phyloP scores from a whole-genome alignment of 73 alveolate genomes.

The Stentor coeruleus region DNA sequence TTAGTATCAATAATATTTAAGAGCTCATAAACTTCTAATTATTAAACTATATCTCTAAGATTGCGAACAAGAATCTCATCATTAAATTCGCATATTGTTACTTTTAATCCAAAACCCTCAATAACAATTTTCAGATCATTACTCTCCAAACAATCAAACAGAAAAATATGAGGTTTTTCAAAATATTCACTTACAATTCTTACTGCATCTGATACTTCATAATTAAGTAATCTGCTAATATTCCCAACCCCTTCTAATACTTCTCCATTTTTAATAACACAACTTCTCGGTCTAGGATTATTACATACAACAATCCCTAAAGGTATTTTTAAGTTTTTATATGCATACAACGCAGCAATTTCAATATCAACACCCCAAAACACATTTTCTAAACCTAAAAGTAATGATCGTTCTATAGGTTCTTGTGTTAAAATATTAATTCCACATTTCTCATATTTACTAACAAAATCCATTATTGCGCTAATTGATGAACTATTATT shows the following conservation, averaged over 20 bases:
- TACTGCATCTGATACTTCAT: background rate
- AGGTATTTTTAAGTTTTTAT: too few species aligned
- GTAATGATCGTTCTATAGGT: background rate
- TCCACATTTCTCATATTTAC: background rate
- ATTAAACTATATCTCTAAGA: background rate
- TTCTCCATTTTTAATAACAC: background rate
- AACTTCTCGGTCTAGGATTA: background rate
- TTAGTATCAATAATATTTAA: too few species aligned
- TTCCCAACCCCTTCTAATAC: background rate
- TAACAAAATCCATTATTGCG: background rate
- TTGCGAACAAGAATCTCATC: background rate
- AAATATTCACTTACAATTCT: background rate
- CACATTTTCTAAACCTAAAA: background rate
- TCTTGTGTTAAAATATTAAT: background rate
- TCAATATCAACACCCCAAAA: background rate
- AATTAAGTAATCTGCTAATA: too few species aligned
- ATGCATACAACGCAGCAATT: background rate
- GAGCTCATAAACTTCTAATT: too few species aligned
- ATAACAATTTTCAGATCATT: background rate
- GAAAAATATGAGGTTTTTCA: too few species aligned
- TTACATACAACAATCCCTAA: background rate
- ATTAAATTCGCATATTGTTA: background rate
- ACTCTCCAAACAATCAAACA: background rate
- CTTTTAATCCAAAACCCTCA: background rate
- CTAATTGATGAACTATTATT: background rate